Conservation (phyloP, 2,329 filamentous ascomycete species). For the Botrytis hyacinthi region DNA sequence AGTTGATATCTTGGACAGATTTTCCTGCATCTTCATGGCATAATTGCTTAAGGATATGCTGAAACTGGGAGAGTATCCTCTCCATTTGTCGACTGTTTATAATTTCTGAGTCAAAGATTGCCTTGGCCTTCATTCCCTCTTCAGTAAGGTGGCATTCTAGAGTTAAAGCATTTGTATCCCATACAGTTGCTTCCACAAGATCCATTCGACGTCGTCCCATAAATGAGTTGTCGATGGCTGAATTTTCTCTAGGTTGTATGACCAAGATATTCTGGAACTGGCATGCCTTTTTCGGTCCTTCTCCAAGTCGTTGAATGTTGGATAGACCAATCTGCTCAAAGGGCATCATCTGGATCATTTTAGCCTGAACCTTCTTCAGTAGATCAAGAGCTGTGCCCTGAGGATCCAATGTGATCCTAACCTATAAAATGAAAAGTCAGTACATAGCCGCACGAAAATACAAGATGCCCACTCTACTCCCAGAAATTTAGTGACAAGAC, state of each 20-base stretch:
- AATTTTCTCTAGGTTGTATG: slow-evolving; percentile 24
- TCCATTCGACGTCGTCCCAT: neutral
- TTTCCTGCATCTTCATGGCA: neutral
- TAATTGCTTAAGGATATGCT: slow-evolving; percentile 1
- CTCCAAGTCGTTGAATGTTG: slow-evolving; percentile 26
- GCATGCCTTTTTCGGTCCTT: slow-evolving; percentile 24
- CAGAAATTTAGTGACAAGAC: neutral
- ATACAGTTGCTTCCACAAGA: neutral
- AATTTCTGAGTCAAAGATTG: slow-evolving; percentile 9
- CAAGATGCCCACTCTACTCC: neutral
- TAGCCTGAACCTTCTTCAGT: slow-evolving; percentile 7
- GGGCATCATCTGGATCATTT: slow-evolving; percentile 40
- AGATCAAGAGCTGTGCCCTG: neutral
- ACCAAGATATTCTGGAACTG: slow-evolving; percentile 31
- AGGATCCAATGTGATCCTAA: neutral
- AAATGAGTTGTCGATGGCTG: neutral
- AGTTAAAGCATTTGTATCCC: slow-evolving; percentile 11
- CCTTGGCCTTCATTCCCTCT: slow-evolving; percentile 4
- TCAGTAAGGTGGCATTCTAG: neutral
- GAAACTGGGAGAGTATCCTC: slow-evolving; percentile 7
- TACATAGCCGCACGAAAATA: neutral
- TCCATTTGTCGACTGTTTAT: slow-evolving; percentile 2
- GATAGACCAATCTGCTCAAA: slow-evolving; percentile 47
- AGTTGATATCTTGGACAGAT: slow-evolving; percentile 1
- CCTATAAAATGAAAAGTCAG: neutral